These are phyloP conservation scores for Lantana camara DNA, from an alignment of 257 asterid species.

Conservation along the genomic window DNA sequence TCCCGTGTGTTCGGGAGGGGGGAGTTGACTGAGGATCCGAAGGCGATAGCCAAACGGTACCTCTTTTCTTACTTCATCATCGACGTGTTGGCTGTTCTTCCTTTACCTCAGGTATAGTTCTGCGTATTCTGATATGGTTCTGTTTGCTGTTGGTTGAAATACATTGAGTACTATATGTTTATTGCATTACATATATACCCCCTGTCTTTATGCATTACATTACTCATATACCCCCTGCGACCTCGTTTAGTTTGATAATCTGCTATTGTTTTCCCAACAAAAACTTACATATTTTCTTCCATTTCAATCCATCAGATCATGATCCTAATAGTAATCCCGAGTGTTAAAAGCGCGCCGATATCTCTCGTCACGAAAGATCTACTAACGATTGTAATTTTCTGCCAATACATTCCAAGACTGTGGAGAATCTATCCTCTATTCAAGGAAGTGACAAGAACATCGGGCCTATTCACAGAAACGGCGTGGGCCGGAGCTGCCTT, in stretches of 20 bases:
- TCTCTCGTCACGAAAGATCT: slow-evolving; percentile 48
- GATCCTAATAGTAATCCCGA: slow-evolving; percentile 38
- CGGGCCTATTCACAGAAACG: slow-evolving; percentile 64
- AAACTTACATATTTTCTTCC: not conserved
- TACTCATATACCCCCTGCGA: too few relatives aligned
- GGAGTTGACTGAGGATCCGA: slow-evolving; percentile 49
- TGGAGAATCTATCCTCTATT: slow-evolving; percentile 56
- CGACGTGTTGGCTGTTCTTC: slow-evolving; percentile 64
- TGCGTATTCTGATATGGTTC: too few relatives aligned
- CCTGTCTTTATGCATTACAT: too few relatives aligned
- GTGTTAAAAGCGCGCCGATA: slow-evolving; percentile 32
- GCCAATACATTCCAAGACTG: slow-evolving; percentile 58
- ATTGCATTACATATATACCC: too few relatives aligned
- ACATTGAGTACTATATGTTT: too few relatives aligned
- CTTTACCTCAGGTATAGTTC: slow-evolving; percentile 63
- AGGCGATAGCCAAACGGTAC: slow-evolving; percentile 62
- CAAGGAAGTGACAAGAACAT: slow-evolving; percentile 54
- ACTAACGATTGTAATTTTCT: slow-evolving; percentile 40
- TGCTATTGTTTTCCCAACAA: too few relatives aligned
- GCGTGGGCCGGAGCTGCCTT: slow-evolving; percentile 80
- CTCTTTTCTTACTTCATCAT: slow-evolving; percentile 50
- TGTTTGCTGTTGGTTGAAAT: too few relatives aligned
- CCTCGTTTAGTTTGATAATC: too few relatives aligned
- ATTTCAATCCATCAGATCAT: slow-evolving; percentile 38
- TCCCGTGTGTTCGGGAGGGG: slow-evolving; percentile 75